phyloP scores from a whole-genome alignment of 306 rosid species.

The Prunus mira region DNA sequence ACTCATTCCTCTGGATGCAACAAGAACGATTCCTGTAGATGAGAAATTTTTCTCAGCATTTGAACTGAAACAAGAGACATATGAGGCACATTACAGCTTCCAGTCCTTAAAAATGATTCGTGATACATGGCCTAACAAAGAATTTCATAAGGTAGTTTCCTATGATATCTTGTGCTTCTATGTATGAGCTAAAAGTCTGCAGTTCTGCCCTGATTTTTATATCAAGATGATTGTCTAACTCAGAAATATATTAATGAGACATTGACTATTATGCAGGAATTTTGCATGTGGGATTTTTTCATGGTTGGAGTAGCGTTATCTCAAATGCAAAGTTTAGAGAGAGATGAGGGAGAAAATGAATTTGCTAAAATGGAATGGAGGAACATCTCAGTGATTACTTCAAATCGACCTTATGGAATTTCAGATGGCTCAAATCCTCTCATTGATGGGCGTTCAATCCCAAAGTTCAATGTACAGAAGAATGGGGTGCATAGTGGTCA shows the following conservation, averaged over 20 bases:
- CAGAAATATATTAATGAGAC: background rate
- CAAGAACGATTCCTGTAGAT: slow-evolving; percentile 50
- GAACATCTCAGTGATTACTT: slow-evolving; percentile 59
- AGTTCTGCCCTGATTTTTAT: background rate
- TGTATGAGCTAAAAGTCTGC: background rate
- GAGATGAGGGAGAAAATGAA: slow-evolving; percentile 44
- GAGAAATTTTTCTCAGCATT: slow-evolving; percentile 41
- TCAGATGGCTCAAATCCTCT: slow-evolving; percentile 65
- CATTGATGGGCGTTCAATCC: slow-evolving; percentile 30
- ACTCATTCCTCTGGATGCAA: slow-evolving; percentile 66
- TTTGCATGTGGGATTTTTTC: slow-evolving; percentile 69
- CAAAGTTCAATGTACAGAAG: slow-evolving; percentile 36
- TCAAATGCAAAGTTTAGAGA: slow-evolving; percentile 48
- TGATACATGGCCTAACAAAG: slow-evolving; percentile 46
- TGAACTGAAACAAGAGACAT: slow-evolving; percentile 40
- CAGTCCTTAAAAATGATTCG: slow-evolving; percentile 58
- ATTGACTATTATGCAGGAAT: slow-evolving; percentile 33
- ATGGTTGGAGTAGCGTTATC: slow-evolving; percentile 45
- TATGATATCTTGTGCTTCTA: background rate
- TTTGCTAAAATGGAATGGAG: slow-evolving; percentile 59
- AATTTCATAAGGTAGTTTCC: slow-evolving; percentile 43
- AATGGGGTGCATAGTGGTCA: slow-evolving; percentile 68
- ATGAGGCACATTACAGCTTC: slow-evolving; percentile 57
- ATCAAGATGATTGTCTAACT: background rate
- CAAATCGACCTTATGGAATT: slow-evolving; percentile 58